Conservation (phyloP, 2,329 filamentous ascomycete species). For the Verticillium longisporum region DNA sequence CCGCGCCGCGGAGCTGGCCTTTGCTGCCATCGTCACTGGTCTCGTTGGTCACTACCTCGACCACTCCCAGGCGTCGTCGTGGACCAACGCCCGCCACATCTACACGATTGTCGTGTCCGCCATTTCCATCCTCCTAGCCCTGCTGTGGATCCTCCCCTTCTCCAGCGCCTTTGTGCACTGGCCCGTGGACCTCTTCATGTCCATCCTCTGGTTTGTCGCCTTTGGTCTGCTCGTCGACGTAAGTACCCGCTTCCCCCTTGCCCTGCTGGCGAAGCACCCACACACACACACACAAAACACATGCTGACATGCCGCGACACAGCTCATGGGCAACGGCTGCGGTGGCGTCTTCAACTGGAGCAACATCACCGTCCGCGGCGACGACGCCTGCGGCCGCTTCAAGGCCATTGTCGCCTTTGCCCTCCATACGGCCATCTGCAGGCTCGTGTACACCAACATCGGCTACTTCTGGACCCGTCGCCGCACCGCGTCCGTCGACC, state of each 20-base stretch:
- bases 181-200: conserved; percentile 64
- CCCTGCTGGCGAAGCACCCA: too few species aligned
- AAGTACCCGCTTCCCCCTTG: conserved; percentile 20
- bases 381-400: conserved; percentile 57
- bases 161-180: conserved; percentile 61
- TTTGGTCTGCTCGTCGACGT: conserved; percentile 62
- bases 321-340: conserved; percentile 41
- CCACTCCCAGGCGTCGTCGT: conserved; percentile 36
- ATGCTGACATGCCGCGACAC: neutral
- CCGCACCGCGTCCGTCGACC: conserved; percentile 22
- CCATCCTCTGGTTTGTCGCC: conserved; percentile 61
- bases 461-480: conserved; percentile 47
- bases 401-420: conserved; percentile 66
- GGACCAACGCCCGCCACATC: conserved; percentile 60
- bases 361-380: conserved; percentile 39
- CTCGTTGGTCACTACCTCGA: conserved; percentile 62
- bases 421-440: conserved; percentile 65
- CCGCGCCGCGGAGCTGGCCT: conserved; percentile 50
- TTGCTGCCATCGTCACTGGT: conserved; percentile 65
- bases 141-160: conserved; percentile 70
- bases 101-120: conserved; percentile 68
- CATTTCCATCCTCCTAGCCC: conserved; percentile 59
- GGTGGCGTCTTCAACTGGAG: conserved; percentile 55
- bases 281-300: too few species aligned
- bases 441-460: conserved; percentile 58